Base-by-base conservation (phyloP, 441 rosid genomes). In the Aleurites moluccanus region DNA sequence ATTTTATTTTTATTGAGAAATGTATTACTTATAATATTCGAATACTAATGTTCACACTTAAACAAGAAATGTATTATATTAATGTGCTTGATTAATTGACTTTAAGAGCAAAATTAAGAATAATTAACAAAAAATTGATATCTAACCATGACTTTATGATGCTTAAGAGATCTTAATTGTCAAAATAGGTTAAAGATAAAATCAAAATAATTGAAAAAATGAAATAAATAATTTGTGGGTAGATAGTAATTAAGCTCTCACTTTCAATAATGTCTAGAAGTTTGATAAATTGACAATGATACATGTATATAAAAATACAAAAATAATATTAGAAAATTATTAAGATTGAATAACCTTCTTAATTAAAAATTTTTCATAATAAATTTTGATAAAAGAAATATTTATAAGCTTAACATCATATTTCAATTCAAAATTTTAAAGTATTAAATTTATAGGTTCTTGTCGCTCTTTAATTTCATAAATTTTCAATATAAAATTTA, bases 101-200 rank as follows among this genome's bases (percentile, higher is more conserved):
- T 72, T 75, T 76, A n/a, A 74, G 30, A 64, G 40, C 30, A 72
- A 47, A 20, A 79, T 61, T 55, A 18, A 49, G n/a, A 69, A 16
- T 69, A 28, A 73, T 44, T 6, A 65, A 35, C 33, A 70, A 18
- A 20, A 14, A 57, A 69, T 49, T 55, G 68, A 59, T 33, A 78
- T 76, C 74, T 15, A 38, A 74, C 80, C 70, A 62, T 69, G 86
- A 83, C 84, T 81, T 81, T 81, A 61, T 30, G 74, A 61, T 20
- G 10, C 18, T 27, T 11, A 2, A 6, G 73, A 52, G 4, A 80
- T 57, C 60, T 66, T 28, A 20, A 64, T 70, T 77, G 82, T 79
- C 84, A 79, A 81, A 38, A 77, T 35, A 27, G 68, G 74, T 42
- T 68, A 30, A 72, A 72, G 27, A 47, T 33, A 23, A 53, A 57